These are phyloP conservation scores for Globisporangium cylindrosporum DNA, from an alignment of 352 stramenopile genomes.

Conservation along the genomic window DNA sequence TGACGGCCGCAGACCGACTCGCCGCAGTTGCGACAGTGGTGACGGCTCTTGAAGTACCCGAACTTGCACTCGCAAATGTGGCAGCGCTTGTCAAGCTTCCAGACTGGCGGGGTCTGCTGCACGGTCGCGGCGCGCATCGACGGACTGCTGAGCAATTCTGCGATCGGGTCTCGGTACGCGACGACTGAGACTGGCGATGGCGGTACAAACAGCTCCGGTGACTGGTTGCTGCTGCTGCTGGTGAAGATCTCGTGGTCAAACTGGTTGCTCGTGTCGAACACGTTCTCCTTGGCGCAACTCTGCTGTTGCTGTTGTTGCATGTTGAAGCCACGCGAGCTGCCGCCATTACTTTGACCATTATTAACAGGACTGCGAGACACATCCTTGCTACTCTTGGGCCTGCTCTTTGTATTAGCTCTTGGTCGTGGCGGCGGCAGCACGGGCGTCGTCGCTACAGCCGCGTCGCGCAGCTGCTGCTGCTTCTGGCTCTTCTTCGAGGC, in stretches of 20 bases:
- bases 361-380: not conserved
- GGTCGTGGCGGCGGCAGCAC: not conserved
- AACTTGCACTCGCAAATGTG: conserved; percentile 72
- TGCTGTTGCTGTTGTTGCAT: not conserved
- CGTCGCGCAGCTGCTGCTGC: conserved; percentile 12
- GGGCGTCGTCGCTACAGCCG: not conserved
- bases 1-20: conserved; percentile 75
- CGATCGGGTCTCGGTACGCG: conserved; percentile 20
- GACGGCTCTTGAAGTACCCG: conserved; percentile 67
- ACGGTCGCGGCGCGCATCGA: conserved; percentile 14
- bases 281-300: not conserved
- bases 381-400: not conserved
- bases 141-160: conserved; percentile 12
- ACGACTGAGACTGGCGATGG: not conserved
- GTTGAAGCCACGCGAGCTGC: not conserved
- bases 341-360: not conserved
- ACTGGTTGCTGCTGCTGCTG: not conserved
- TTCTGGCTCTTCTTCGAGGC: conserved; percentile 13
- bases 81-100: conserved; percentile 63
- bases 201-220: not conserved
- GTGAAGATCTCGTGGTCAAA: not conserved
- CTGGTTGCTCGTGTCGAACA: conserved; percentile 8
- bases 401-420: not conserved
- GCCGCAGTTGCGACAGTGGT: conserved; percentile 84
- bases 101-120: conserved; percentile 32